Percentiles rank a stretch among this genome's conserved stretches.
Evolutionary conservation across 768 basidiomycete genomes (phyloP).

Genomic region (Russula abietina): DNA sequence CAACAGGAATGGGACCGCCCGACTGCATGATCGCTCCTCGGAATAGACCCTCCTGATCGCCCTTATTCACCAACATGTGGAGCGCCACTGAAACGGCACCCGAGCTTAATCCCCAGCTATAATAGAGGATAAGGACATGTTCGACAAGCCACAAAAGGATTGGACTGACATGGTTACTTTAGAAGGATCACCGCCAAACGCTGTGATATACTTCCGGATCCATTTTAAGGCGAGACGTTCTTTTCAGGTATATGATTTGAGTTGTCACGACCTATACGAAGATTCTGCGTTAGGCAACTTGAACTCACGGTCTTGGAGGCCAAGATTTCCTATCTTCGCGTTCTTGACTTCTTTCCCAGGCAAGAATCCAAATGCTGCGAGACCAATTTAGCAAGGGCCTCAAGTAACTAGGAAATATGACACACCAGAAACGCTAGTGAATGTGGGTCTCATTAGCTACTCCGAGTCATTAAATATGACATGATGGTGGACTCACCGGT

Average conservation of each 20-base stretch:
- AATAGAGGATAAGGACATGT: background rate
- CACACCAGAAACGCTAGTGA: constrained; percentile 10
- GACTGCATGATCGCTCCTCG: constrained; percentile 29
- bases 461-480: background rate
- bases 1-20: constrained; percentile 27
- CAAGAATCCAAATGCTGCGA: constrained; percentile 21
- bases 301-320: constrained; percentile 24
- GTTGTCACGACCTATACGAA: background rate
- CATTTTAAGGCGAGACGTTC: constrained; percentile 35
- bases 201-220: constrained; percentile 37
- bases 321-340: constrained; percentile 22
- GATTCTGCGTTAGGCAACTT: background rate
- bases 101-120: constrained; percentile 34
- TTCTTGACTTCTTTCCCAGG: constrained; percentile 22
- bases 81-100: constrained; percentile 34
- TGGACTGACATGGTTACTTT: constrained; percentile 31
- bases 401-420: background rate
- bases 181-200: constrained; percentile 38
- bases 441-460: background rate
- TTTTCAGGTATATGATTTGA: constrained; percentile 24
- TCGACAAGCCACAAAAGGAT: too few relatives aligned
- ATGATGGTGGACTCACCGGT: constrained; percentile 13
- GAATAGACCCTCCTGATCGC: constrained; percentile 26
- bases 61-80: constrained; percentile 29
- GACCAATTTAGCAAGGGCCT: too few relatives aligned